Conservation (phyloP, 108 stramenopile genomes). For the Nitzschia inconspicua region DNA sequence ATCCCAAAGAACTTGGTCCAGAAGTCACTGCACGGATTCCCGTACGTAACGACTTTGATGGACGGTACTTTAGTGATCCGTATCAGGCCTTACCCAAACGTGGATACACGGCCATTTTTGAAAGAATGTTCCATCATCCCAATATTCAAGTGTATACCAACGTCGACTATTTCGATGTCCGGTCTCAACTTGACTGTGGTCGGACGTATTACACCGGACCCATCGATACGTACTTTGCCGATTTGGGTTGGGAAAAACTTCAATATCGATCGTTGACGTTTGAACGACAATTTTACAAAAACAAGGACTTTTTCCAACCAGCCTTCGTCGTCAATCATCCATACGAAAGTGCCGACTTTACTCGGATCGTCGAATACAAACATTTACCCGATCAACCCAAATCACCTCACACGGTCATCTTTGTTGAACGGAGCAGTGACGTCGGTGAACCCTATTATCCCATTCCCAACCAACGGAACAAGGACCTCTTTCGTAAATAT, state of each 20-base stretch:
- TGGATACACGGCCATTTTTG: constrained; percentile 75
- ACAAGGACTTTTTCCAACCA: constrained; percentile 48
- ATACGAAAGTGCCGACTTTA: constrained; percentile 30
- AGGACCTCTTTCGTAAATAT: constrained; percentile 61
- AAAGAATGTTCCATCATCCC: constrained; percentile 52
- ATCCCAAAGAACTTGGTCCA: constrained; percentile 66
- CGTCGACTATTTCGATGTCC: constrained; percentile 67
- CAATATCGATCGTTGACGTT: constrained; percentile 78
- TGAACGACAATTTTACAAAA: constrained; percentile 52
- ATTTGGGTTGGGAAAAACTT: constrained; percentile 60
- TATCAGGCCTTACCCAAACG: constrained; percentile 70
- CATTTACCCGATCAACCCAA: constrained; percentile 73
- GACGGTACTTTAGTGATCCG: constrained; percentile 71
- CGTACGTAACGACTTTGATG: constrained; percentile 59
- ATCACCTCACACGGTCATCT: constrained; percentile 52
- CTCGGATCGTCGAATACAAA: constrained; percentile 74
- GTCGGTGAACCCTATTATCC: constrained; percentile 83
- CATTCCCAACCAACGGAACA: constrained; percentile 71
- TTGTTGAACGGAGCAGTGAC: constrained; percentile 56
- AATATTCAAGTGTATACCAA: constrained; percentile 55
- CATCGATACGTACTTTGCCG: constrained; percentile 73
- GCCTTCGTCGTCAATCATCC: constrained; percentile 72
- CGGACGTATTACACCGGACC: constrained; percentile 71
- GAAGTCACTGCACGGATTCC: constrained; percentile 76
- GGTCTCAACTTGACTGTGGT: constrained; percentile 41